Conservation (phyloP, 1,284 basidiomycete species). For the Cutaneotrichosporon spelunceum region DNA sequence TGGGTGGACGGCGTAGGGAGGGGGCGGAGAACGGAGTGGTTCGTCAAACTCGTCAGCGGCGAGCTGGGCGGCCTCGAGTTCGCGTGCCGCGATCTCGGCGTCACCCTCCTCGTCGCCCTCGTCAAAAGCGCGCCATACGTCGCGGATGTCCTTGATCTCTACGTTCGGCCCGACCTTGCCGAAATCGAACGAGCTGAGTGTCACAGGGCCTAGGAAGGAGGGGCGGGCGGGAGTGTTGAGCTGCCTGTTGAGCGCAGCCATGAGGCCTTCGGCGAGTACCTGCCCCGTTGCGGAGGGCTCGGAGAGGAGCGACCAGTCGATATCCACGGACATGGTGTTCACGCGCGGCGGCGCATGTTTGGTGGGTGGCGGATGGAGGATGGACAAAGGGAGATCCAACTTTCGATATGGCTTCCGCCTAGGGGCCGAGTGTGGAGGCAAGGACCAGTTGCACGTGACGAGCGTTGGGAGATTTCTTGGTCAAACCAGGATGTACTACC, state of each 20-base stretch:
- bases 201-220: slow-evolving; percentile 88
- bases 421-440: slow-evolving; percentile 1
- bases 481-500: not conserved
- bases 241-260: slow-evolving; percentile 75
- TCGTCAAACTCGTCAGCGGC: slow-evolving; percentile 2
- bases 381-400: not conserved
- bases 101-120: slow-evolving; percentile 71
- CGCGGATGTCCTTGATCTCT: slow-evolving; percentile 83
- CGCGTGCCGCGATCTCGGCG: slow-evolving; percentile 27
- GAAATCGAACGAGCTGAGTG: slow-evolving; percentile 80
- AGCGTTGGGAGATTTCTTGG: not conserved
- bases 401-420: not conserved
- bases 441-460: not conserved
- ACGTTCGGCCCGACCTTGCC: slow-evolving; percentile 78
- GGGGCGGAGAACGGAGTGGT: not conserved
- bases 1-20: not conserved
- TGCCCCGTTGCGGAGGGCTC: slow-evolving; percentile 35
- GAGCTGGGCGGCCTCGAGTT: slow-evolving; percentile 1
- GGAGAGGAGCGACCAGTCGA: slow-evolving; percentile 57
- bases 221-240: slow-evolving; percentile 69
- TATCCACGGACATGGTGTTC: slow-evolving; percentile 55
- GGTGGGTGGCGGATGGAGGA: not conserved
- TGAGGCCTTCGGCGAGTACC: slow-evolving; percentile 66
- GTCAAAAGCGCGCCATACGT: slow-evolving; percentile 87
- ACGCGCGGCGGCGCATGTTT: slow-evolving; percentile 1